These are phyloP conservation scores for Persicaria maculosa DNA, from an alignment of 148 eudicot genomes.

Conservation along the genomic window DNA sequence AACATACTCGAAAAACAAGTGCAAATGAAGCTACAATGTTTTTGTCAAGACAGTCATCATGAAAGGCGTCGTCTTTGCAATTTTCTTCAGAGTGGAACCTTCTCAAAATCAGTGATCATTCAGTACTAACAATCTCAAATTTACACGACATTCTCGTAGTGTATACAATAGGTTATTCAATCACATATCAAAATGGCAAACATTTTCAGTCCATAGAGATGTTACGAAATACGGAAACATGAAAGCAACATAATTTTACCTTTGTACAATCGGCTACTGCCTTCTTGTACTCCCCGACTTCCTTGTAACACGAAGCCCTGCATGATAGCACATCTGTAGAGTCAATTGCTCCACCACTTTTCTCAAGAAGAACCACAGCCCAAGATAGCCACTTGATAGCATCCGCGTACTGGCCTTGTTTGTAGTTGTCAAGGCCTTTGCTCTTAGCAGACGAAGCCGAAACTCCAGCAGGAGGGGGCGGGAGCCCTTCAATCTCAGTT, in stretches of 20 bases:
- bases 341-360: constrained; percentile 45
- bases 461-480: constrained; percentile 85
- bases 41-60: too few species aligned
- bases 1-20: too few species aligned
- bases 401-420: constrained; percentile 87
- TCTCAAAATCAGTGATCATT: too few species aligned
- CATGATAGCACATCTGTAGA: constrained; percentile 56
- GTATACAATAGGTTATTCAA: too few species aligned
- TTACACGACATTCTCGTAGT: too few species aligned
- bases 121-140: too few species aligned
- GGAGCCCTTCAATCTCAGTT: constrained; percentile 91
- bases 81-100: too few species aligned
- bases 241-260: constrained; percentile 30
- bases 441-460: constrained; percentile 55
- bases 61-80: too few species aligned
- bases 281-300: constrained; percentile 95
- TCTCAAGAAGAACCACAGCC: constrained; percentile 77
- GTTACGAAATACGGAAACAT: too few species aligned
- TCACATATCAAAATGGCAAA: too few species aligned
- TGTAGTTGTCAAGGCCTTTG: constrained; percentile 81
- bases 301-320: constrained; percentile 92
- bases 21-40: too few species aligned
- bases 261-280: constrained; percentile 96
- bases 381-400: constrained; percentile 98
- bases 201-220: too few species aligned